Evolutionary conservation across 2,329 filamentous ascomycete species (phyloP).

Genomic region (Claviceps sp.): DNA sequence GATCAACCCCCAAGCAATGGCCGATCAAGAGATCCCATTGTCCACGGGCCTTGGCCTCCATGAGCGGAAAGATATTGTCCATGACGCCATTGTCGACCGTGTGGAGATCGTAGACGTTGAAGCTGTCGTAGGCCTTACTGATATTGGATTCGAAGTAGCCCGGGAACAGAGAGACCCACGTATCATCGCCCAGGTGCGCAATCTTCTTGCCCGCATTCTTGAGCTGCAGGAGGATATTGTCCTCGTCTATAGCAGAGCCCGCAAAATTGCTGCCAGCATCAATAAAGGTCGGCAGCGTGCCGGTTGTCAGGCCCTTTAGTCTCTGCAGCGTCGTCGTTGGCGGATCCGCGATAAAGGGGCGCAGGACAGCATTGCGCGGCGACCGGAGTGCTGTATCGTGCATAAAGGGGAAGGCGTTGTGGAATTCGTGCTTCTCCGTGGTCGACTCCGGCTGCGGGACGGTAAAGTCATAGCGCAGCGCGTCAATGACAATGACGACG

Average conservation of each 20-base stretch:
- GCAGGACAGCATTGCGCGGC: slow-evolving; percentile 74
- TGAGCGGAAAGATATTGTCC: slow-evolving; percentile 75
- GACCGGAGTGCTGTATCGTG: slow-evolving; percentile 65
- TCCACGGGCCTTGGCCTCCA: slow-evolving; percentile 48
- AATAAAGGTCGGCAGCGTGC: slow-evolving; percentile 86
- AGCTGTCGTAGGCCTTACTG: slow-evolving; percentile 84
- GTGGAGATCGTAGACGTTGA: slow-evolving; percentile 96
- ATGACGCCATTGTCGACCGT: slow-evolving; percentile 93
- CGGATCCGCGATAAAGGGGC: slow-evolving; percentile 93
- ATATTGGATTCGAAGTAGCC: slow-evolving; percentile 83
- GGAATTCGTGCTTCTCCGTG: slow-evolving; percentile 41
- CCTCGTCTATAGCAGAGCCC: slow-evolving; percentile 89
- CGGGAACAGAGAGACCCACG: slow-evolving; percentile 87
- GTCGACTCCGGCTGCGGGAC: slow-evolving; percentile 46
- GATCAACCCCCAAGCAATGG: slow-evolving; percentile 89
- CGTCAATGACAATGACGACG: slow-evolving; percentile 82
- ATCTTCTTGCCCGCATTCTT: slow-evolving; percentile 55
- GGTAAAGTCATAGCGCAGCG: slow-evolving; percentile 92
- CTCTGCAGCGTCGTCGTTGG: slow-evolving; percentile 88
- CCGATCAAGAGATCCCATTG: slow-evolving; percentile 93
- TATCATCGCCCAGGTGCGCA: slow-evolving; percentile 94
- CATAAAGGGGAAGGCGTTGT: slow-evolving; percentile 77
- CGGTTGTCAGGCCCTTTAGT: slow-evolving; percentile 87
- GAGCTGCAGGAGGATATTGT: slow-evolving; percentile 59
- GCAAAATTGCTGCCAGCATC: slow-evolving; percentile 93